Percentiles rank a stretch among this genome's conserved stretches.
These are phyloP conservation scores for Chlorophyllum brunneum DNA, from an alignment of 768 basidiomycete genomes.

Conservation along the genomic window DNA sequence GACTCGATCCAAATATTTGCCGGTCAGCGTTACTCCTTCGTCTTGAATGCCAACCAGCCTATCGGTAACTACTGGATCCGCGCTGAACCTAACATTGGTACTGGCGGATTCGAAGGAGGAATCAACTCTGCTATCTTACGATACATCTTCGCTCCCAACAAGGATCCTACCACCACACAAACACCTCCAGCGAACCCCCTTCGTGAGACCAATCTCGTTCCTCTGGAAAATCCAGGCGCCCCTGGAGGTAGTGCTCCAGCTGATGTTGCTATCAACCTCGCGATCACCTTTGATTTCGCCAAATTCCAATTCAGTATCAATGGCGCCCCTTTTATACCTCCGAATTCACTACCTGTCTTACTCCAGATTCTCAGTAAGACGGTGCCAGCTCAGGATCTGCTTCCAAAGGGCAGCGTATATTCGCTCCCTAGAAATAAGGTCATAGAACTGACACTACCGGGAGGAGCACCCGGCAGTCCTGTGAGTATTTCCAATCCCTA, in stretches of 20 bases:
- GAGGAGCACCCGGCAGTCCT: slow-evolving; percentile 26
- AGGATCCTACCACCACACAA: slow-evolving; percentile 35
- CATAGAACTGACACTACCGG: slow-evolving; percentile 39
- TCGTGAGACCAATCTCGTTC: slow-evolving; percentile 33
- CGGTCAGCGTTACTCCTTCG: slow-evolving; percentile 45
- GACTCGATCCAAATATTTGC: slow-evolving; percentile 29
- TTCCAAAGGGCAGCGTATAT: slow-evolving; percentile 35
- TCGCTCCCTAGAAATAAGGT: slow-evolving; percentile 34
- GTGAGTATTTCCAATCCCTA: slow-evolving; percentile 20
- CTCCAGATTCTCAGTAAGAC: slow-evolving; percentile 44
- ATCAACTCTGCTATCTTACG: slow-evolving; percentile 53
- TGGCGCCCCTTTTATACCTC: slow-evolving; percentile 22
- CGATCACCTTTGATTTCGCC: slow-evolving; percentile 20
- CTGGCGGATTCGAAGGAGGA: slow-evolving; percentile 25
- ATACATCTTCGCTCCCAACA: slow-evolving; percentile 36
- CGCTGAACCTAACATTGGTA: slow-evolving; percentile 28
- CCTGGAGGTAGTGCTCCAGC: slow-evolving; percentile 39
- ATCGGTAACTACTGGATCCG: slow-evolving; percentile 44
- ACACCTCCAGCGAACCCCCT: slow-evolving; percentile 25
- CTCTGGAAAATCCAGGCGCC: slow-evolving; percentile 22
- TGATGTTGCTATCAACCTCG: slow-evolving; percentile 34
- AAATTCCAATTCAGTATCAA: slow-evolving; percentile 23
- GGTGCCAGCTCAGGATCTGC: slow-evolving; percentile 34
- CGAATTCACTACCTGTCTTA: slow-evolving; percentile 37
- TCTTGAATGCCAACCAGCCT: slow-evolving; percentile 33